Base-by-base conservation (phyloP, 2,329 filamentous ascomycete species). In the Alternaria longipes region DNA sequence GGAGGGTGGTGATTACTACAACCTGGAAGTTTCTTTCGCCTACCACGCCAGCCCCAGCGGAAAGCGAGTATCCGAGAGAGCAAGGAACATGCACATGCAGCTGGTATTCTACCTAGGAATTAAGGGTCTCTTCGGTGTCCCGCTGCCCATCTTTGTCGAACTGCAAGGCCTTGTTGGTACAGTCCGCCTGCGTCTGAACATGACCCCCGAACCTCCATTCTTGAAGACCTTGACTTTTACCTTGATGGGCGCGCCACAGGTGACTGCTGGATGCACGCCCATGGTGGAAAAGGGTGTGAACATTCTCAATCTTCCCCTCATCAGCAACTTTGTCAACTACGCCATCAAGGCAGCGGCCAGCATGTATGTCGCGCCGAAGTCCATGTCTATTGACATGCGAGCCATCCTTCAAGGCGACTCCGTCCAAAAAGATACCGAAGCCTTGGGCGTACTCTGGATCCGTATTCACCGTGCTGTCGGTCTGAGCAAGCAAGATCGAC, bases 251-350 rank as follows among this genome's bases (percentile, higher is more conserved):
- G 82, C 95, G 4, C 95, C 95, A 12, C 93, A 97, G 72, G 90
- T 98, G 4, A 87, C 91, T 71, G 94, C 94, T 16, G 92, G 93
- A 2, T 98, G 94, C 74, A 90, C 93, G 14, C 95, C 95, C 0
- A 95, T 98, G 90, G 79, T 97, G n/a, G 89, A 95, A 75, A 90
- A 89, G 66, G 94, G 93, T 2, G 89, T 96, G 62, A 98, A 98
- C 69, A 89, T 98, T 46, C 83, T 98, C 26, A 97, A 98, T 69
- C 82, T 98, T 9, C 94, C 94, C 0, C 79, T 98, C 38, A 97
- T 98, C 70, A 96, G 92, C 14, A 96, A 96, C 72, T 98, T 99
- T 74, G 94, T 97, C 79, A 97, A 97, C 79, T 97, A 94, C 81
- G 93, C 94, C 5, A 97, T 98, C 70, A 89, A 89, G 38, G 89